Evolutionary conservation across 495 filamentous ascomycete genomes (phyloP), one percentile per base, ranked within the genome.

Genomic region (Rostrohypoxylon terebratum): DNA sequence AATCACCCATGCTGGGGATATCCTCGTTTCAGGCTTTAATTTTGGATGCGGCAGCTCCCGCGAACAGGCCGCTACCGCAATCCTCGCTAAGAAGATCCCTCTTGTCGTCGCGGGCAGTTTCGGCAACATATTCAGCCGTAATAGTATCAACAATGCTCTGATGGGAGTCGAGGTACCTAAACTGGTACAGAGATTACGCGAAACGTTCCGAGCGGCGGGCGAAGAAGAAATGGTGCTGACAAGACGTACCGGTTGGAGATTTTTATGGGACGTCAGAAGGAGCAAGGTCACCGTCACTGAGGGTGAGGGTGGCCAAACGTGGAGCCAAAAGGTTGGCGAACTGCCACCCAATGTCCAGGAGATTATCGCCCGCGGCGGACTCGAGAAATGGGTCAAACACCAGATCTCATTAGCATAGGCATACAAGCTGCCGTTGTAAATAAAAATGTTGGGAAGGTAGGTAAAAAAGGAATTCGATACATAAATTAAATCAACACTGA

Each of bases 81-180:
- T 98, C 59, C 85, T 97, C 0, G 95, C 95, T 0, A 93, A 92
- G 79, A 77, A 91, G 69, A 96, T 98, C 60, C 91, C 89, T 0
- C 84, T 98, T 0, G 94, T 97, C 11, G 90, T 97, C 0, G 85
- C 92, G 0, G 94, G 93, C 10, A 94, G 90, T 80, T 96, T 97
- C 72, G 90, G 92, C 2, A 97, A 95, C 76, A 97, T 96, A 70
- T 97, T 97, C 77, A 85, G 83, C 67, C 83, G 94, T 6, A 97
- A 97, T 81, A 90, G 89, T 73, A 95, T 98, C 83, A 97, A 98
- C 80, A 98, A 97, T 68, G 94, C 92, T 0, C 82, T 98, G 11
- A 89, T 97, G 87, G 89, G 91, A 0, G 82, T 97, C 8, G 94
- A 97, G 77, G 85, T 96, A 0, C 94, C 95, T 0, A 83, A 85